Evolutionary conservation across 1,284 basidiomycete genomes (phyloP), one percentile per base, ranked within the genome.

Genomic region (Taiwanofungus camphoratus): DNA sequence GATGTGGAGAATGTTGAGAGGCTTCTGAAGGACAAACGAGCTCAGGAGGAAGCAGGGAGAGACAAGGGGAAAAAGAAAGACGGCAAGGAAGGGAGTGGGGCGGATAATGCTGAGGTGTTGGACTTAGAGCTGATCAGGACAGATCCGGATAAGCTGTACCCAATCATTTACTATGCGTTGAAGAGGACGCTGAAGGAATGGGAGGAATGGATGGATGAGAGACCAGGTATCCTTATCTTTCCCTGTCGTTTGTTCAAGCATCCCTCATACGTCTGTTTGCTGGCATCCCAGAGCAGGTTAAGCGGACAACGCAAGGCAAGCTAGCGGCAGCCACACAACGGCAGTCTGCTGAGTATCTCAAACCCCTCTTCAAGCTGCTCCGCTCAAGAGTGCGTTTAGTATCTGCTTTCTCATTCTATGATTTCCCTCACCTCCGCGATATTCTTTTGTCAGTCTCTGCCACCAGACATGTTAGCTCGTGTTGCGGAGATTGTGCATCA

Each of bases 111-210:
- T 9, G 76, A 80, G 12, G 64, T 90, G 11, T 67, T 94, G 43
- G 91, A 96, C 61, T 65, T 98, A 21, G 70, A 67, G 5, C 74
- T 98, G 39, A 66, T 98, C 62, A 95, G 94, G 70, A 83, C 79
- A 16, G 90, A 98, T 61, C 88, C 92, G n/a, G 89, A 94, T 68
- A 96, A 90, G 66, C 71, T 99, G 19, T 98, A 99, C 61, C 96
- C 96, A 1, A 74, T 97, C 57, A 96, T 99, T 48, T 99, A 99
- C 63, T 94, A 95, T 63, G 92, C 93, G 2, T 70, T 99, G 49
- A 99, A 99, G 73, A 74, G 83, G 40, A 83, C 87, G 1, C 70
- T 99, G 45, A 91, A 91, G 58, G 96, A 99, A 58, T 99, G 96
- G 96, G 94, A 86, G 52, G 85, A 91, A 56, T 86, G 85, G 43